These are phyloP conservation scores for Aspergillus sp. DNA, from an alignment of 2,329 filamentous ascomycete genomes.

Conservation along the genomic window DNA sequence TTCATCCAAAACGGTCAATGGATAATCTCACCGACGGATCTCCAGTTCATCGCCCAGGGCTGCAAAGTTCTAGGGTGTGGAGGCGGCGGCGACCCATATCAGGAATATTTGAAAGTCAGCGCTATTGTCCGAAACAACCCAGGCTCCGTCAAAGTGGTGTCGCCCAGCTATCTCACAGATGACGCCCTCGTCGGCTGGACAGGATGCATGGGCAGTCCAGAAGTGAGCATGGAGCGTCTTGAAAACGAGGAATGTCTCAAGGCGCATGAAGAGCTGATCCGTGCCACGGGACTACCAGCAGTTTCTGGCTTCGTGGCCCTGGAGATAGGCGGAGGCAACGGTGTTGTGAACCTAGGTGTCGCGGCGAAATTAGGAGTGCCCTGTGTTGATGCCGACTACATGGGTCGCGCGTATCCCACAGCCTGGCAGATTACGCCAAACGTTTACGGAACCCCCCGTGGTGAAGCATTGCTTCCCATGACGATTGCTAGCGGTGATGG, in stretches of 20 bases:
- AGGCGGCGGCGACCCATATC: constrained; percentile 33
- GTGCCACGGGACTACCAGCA: not conserved
- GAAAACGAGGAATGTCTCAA: constrained; percentile 53
- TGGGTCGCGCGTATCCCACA: constrained; percentile 49
- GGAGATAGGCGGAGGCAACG: constrained; percentile 68
- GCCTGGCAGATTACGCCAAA: constrained; percentile 49
- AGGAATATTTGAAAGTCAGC: constrained; percentile 8
- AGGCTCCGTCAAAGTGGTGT: not conserved
- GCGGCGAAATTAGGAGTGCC: constrained; percentile 41
- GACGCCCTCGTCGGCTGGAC: constrained; percentile 54
- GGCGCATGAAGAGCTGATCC: constrained; percentile 52
- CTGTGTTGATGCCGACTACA: constrained; percentile 47
- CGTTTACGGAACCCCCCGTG: constrained; percentile 32
- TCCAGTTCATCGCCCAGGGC: constrained; percentile 39
- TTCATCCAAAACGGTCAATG: constrained; percentile 30
- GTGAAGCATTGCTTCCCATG: constrained; percentile 43
- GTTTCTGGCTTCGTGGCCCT: constrained; percentile 47
- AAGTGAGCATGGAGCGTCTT: constrained; percentile 61
- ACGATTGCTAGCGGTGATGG: constrained; percentile 54
- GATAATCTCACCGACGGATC: constrained; percentile 38
- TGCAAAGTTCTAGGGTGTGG: constrained; percentile 41
- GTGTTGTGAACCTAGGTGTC: constrained; percentile 31
- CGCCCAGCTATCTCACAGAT: constrained; percentile 43
- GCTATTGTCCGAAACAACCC: not conserved
- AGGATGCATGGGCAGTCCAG: constrained; percentile 60